Conservation (phyloP, 768 basidiomycete species). For the Trametes cinnabarina region DNA sequence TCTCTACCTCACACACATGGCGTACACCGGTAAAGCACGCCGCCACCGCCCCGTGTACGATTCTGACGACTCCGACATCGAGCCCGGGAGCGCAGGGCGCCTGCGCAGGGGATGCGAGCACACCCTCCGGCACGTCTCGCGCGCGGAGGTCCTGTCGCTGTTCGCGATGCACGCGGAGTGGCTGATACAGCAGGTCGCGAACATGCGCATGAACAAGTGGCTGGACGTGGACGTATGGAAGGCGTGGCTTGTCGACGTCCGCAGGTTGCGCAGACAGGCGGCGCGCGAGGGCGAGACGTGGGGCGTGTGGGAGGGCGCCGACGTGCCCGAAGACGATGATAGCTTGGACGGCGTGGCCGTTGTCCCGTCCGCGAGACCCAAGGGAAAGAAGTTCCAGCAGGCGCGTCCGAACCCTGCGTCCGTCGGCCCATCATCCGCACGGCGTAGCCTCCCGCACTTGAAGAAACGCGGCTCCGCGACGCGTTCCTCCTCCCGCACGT, state of each 20-base stretch:
- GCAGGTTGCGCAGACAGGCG: constrained; percentile 1
- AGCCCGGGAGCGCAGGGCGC: constrained; percentile 30
- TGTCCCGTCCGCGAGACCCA: background rate
- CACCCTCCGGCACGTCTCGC: constrained; percentile 47
- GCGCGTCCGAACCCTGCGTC: background rate
- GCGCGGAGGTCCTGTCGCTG: constrained; percentile 46
- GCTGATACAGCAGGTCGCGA: constrained; percentile 50
- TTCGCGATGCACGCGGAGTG: constrained; percentile 60
- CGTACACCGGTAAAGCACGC: constrained; percentile 24
- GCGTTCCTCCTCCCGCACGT: background rate
- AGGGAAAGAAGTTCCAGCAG: background rate
- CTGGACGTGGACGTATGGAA: constrained; percentile 50
- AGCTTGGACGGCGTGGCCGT: background rate
- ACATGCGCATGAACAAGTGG: constrained; percentile 25
- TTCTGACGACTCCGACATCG: constrained; percentile 26
- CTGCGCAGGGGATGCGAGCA: constrained; percentile 33
- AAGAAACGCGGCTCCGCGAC: background rate
- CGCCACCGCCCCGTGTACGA: constrained; percentile 38
- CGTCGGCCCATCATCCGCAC: background rate
- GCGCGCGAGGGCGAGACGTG: constrained; percentile 1
- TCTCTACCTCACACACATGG: constrained; percentile 37
- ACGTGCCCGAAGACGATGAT: background rate
- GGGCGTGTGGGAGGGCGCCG: constrained; percentile 6
- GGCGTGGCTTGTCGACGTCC: constrained; percentile 31
- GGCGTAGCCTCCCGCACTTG: too few species aligned